These are phyloP conservation scores for Blastobotrys niveus DNA, from an alignment of 1,139 yeast species.

Conservation along the genomic window DNA sequence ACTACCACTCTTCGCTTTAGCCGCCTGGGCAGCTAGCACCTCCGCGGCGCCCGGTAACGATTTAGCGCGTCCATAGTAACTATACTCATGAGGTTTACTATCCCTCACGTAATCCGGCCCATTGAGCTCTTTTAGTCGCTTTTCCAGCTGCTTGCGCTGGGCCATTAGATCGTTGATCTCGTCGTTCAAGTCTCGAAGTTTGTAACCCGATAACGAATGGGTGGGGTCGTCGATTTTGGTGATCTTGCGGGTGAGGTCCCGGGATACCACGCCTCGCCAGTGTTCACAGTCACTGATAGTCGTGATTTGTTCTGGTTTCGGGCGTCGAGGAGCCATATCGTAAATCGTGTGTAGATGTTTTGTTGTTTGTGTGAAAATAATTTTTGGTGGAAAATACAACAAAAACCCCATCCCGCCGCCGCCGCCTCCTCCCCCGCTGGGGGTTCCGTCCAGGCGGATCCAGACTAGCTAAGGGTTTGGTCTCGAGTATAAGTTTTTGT, in stretches of 20 bases:
- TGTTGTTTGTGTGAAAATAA: no score
- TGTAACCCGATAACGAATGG: conserved; percentile 47
- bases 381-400: no score
- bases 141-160: conserved; percentile 74
- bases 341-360: background rate
- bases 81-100: conserved; percentile 42
- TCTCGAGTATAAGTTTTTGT: no score
- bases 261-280: conserved; percentile 62
- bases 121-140: conserved; percentile 60
- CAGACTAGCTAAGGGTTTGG: no score
- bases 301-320: conserved; percentile 19
- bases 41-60: conserved; percentile 72
- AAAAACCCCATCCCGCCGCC: no score
- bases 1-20: no score
- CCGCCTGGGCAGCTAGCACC: conserved; percentile 35
- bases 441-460: no score
- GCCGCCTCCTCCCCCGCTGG: no score
- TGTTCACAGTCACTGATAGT: conserved; percentile 64
- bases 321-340: background rate
- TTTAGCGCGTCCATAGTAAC: conserved; percentile 79
- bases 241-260: conserved; percentile 58
- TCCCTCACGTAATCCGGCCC: conserved; percentile 55
- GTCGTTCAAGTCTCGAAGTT: conserved; percentile 70
- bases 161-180: conserved; percentile 61
- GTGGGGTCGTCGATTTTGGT: conserved; percentile 49